These are phyloP conservation scores for Fennellomyces sp. DNA, from an alignment of 371 early-diverging fungal species.

Conservation along the genomic window DNA sequence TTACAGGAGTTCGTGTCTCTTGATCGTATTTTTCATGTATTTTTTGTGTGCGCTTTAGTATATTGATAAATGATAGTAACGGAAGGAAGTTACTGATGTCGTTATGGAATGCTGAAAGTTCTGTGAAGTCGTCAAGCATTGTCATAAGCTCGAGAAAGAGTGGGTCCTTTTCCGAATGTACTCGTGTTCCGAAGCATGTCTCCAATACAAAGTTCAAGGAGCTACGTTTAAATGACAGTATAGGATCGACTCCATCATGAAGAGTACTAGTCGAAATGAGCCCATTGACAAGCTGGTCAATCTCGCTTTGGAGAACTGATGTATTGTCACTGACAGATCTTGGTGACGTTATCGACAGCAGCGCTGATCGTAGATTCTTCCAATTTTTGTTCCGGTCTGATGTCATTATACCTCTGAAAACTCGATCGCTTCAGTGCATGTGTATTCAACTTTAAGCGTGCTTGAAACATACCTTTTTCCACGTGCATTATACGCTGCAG, in stretches of 20 bases:
- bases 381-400: constrained; percentile 6
- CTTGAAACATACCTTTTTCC: constrained; percentile 9
- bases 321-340: constrained; percentile 1
- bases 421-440: background rate
- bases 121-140: background rate
- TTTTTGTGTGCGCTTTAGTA: background rate
- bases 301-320: background rate
- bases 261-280: background rate
- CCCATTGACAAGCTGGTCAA: background rate
- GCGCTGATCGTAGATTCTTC: constrained; percentile 9
- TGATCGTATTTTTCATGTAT: background rate
- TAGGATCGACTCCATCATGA: background rate
- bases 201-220: background rate
- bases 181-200: constrained; percentile 2
- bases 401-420: constrained; percentile 8
- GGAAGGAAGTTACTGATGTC: background rate
- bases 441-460: too few species aligned
- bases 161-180: background rate
- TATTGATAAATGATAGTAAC: background rate
- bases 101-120: background rate
- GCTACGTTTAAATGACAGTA: background rate
- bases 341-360: constrained; percentile 3
- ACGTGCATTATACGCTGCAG: constrained; percentile 18
- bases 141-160: background rate
- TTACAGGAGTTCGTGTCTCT: background rate